These are phyloP conservation scores for Teunomyces aglyptinius DNA, from an alignment of 805 yeast species.

Conservation along the genomic window DNA sequence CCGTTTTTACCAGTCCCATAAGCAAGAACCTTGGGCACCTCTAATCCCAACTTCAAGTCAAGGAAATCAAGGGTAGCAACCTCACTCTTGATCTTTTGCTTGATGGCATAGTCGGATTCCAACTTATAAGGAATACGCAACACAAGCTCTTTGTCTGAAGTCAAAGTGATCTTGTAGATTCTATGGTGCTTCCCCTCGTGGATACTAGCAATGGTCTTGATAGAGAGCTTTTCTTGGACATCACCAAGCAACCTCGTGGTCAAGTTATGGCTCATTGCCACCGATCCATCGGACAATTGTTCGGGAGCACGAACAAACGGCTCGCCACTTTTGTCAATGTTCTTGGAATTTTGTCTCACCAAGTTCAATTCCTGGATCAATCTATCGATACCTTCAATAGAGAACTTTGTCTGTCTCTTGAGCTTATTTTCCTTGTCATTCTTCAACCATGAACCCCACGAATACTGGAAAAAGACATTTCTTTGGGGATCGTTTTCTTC, in stretches of 20 bases:
- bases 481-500: slow-evolving; percentile 68
- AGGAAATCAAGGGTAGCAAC: slow-evolving; percentile 92
- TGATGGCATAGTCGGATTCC: slow-evolving; percentile 62
- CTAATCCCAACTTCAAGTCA: slow-evolving; percentile 57
- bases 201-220: slow-evolving; percentile 74
- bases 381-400: slow-evolving; percentile 69
- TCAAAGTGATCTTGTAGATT: slow-evolving; percentile 69
- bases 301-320: slow-evolving; percentile 26
- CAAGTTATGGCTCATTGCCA: slow-evolving; percentile 50
- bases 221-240: slow-evolving; percentile 38
- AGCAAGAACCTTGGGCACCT: slow-evolving; percentile 71
- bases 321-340: slow-evolving; percentile 21
- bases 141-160: slow-evolving; percentile 59
- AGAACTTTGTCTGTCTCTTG: slow-evolving; percentile 75
- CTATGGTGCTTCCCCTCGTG: slow-evolving; percentile 96
- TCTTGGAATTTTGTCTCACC: slow-evolving; percentile 27
- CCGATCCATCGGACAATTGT: slow-evolving; percentile 44
- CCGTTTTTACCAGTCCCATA: slow-evolving; percentile 66
- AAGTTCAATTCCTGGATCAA: slow-evolving; percentile 47
- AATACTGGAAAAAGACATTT: slow-evolving; percentile 73
- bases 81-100: slow-evolving; percentile 76
- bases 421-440: slow-evolving; percentile 74
- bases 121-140: slow-evolving; percentile 84
- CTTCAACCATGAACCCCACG: slow-evolving; percentile 95
- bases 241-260: slow-evolving; percentile 43